These are phyloP conservation scores for Rehmannia glutinosa DNA, from an alignment of 257 asterid genomes.

Conservation along the genomic window DNA sequence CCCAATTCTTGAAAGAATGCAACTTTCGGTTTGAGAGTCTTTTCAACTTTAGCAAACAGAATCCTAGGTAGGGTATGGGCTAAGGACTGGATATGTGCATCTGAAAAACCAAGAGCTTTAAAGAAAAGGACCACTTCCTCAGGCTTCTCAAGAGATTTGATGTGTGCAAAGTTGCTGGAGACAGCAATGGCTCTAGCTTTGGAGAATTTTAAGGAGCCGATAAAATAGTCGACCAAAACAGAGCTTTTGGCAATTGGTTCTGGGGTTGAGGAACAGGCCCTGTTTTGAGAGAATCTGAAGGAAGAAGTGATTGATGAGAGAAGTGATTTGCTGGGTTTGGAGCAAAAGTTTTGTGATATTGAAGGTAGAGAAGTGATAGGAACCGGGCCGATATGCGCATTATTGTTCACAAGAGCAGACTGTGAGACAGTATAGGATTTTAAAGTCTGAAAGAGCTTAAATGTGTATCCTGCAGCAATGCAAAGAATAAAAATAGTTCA, in stretches of 20 bases:
- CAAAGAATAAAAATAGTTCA: neutral
- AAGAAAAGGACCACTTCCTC: conserved; percentile 6
- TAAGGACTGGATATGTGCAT: conserved; percentile 6
- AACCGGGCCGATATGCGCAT: neutral
- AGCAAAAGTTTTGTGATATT: neutral
- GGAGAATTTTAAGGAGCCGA: conserved; percentile 6
- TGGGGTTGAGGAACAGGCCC: neutral
- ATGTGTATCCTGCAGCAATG: neutral
- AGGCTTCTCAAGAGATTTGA: neutral
- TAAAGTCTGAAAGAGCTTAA: neutral
- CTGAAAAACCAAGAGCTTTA: conserved; percentile 15
- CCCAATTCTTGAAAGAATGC: conserved; percentile 32
- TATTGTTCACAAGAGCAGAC: neutral
- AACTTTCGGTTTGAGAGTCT: conserved; percentile 32
- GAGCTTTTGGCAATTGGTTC: neutral
- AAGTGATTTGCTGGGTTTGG: neutral
- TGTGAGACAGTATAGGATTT: neutral
- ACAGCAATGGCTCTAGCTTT: neutral
- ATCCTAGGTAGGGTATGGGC: neutral
- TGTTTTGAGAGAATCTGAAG: neutral
- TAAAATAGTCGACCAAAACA: conserved; percentile 1
- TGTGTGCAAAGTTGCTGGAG: neutral
- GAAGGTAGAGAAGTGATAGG: neutral
- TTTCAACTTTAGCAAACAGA: conserved; percentile 23
- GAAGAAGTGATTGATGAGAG: neutral